Percentiles rank a stretch among this genome's conserved stretches.
These are phyloP conservation scores for Ogataea methanolica DNA, from an alignment of 805 yeast species.

Conservation along the genomic window DNA sequence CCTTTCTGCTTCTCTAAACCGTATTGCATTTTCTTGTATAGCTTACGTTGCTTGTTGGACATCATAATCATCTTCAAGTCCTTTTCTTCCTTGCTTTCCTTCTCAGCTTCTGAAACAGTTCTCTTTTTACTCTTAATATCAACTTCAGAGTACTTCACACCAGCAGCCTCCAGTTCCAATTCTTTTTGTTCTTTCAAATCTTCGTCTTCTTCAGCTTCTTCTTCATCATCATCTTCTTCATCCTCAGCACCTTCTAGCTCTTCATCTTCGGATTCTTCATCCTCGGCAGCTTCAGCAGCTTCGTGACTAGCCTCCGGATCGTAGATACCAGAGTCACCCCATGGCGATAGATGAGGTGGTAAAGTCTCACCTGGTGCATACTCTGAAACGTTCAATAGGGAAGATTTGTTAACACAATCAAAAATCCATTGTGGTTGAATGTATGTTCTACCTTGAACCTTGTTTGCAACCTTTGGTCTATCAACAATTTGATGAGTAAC, in stretches of 20 bases:
- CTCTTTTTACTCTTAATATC: conserved; percentile 36
- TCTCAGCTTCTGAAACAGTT: conserved; percentile 37
- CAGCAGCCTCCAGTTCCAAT: conserved; percentile 85
- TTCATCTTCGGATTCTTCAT: conserved; percentile 40
- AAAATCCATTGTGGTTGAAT: conserved; percentile 98
- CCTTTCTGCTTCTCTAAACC: conserved; percentile 79
- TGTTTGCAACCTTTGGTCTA: conserved; percentile 74
- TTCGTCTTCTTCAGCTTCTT: conserved; percentile 46
- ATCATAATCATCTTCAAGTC: conserved; percentile 95
- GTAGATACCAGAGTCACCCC: conserved; percentile 95
- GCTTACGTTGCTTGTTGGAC: conserved; percentile 92
- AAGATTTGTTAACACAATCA: conserved; percentile 78
- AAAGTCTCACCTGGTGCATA: conserved; percentile 93
- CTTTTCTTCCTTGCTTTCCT: conserved; percentile 65
- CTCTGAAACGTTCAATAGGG: conserved; percentile 67
- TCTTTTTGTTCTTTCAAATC: conserved; percentile 69
- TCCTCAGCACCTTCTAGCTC: conserved; percentile 48
- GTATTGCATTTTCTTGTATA: conserved; percentile 92
- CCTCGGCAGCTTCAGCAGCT: conserved; percentile 38
- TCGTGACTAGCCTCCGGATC: conserved; percentile 63
- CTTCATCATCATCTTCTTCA: conserved; percentile 48
- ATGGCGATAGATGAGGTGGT: conserved; percentile 97
- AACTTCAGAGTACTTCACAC: conserved; percentile 69
- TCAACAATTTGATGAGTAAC: conserved; percentile 94
- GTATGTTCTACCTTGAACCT: conserved; percentile 88